Evolutionary conservation across 2,329 filamentous ascomycete species (phyloP).

Genomic region (Penicillium sp.): DNA sequence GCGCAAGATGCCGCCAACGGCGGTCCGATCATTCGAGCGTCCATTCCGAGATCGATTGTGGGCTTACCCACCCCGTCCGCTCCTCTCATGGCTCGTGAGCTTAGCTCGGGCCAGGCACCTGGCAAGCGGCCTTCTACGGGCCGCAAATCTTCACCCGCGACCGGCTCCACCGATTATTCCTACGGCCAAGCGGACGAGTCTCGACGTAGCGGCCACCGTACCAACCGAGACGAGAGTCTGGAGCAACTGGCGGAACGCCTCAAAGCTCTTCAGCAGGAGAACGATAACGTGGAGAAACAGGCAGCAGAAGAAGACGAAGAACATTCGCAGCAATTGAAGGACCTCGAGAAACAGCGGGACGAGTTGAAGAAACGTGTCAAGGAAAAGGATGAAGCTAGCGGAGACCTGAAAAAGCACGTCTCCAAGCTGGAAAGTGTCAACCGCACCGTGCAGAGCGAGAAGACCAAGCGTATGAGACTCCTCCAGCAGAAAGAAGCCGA

Average conservation of each 20-base stretch:
- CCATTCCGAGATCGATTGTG: constrained; percentile 47
- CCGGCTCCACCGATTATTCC: constrained; percentile 38
- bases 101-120: constrained; percentile 49
- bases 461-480: constrained; percentile 65
- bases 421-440: constrained; percentile 75
- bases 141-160: constrained; percentile 69
- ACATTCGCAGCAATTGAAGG: constrained; percentile 57
- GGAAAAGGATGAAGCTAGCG: constrained; percentile 85
- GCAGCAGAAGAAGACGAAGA: constrained; percentile 65
- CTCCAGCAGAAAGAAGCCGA: constrained; percentile 57
- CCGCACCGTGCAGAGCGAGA: constrained; percentile 70
- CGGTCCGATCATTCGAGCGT: constrained; percentile 46
- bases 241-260: constrained; percentile 76
- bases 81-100: constrained; percentile 60
- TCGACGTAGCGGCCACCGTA: constrained; percentile 33
- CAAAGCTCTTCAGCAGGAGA: constrained; percentile 73
- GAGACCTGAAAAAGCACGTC: constrained; percentile 74
- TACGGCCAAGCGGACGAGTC: constrained; percentile 38
- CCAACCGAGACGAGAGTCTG: constrained; percentile 60
- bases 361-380: constrained; percentile 70
- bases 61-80: constrained; percentile 57
- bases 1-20: constrained; percentile 31
- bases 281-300: constrained; percentile 68
- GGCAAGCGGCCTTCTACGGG: constrained; percentile 63
- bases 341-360: constrained; percentile 71